A percentile compares a stretch with the other conserved stretches of the same genome.
Evolutionary conservation across 768 basidiomycete genomes (phyloP).

Genomic region (Pleurotus platypus): DNA sequence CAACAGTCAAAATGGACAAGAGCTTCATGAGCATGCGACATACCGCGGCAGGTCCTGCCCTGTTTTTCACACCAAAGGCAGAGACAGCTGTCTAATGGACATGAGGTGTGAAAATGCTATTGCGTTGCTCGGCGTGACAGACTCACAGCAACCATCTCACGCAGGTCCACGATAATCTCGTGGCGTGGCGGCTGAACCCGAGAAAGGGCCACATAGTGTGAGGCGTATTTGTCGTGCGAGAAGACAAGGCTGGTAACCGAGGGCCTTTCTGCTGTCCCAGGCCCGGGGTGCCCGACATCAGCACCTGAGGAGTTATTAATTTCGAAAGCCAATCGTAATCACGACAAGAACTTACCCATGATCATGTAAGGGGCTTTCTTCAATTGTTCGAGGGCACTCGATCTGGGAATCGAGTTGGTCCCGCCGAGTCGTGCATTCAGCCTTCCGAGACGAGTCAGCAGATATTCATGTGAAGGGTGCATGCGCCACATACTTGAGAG

Average conservation of each 20-base stretch:
- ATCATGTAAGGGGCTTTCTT: constrained; percentile 30
- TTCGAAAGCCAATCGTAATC: background rate
- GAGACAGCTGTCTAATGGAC: constrained; percentile 16
- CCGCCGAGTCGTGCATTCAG: constrained; percentile 57
- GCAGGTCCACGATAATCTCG: constrained; percentile 44
- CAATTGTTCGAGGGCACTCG: constrained; percentile 21
- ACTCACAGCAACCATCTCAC: constrained; percentile 32
- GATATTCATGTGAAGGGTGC: background rate
- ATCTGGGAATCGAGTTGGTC: constrained; percentile 33
- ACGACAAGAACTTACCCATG: constrained; percentile 24
- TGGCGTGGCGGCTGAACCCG: constrained; percentile 41
- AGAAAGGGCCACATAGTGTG: constrained; percentile 40
- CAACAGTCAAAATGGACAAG: background rate
- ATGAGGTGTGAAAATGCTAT: background rate
- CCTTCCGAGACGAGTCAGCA: constrained; percentile 21
- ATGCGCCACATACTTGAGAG: constrained; percentile 40
- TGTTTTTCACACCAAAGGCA: constrained; percentile 12
- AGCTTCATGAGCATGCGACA: background rate
- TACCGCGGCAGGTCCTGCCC: constrained; percentile 12
- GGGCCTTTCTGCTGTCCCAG: constrained; percentile 43
- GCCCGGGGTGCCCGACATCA: constrained; percentile 61
- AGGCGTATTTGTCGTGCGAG: constrained; percentile 43
- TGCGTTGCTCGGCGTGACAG: background rate
- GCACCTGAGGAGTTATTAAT: constrained; percentile 33
- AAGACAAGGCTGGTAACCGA: constrained; percentile 45